These are phyloP conservation scores for Cryptococcus depauperatus DNA, from an alignment of 1,284 basidiomycete genomes.

Conservation along the genomic window DNA sequence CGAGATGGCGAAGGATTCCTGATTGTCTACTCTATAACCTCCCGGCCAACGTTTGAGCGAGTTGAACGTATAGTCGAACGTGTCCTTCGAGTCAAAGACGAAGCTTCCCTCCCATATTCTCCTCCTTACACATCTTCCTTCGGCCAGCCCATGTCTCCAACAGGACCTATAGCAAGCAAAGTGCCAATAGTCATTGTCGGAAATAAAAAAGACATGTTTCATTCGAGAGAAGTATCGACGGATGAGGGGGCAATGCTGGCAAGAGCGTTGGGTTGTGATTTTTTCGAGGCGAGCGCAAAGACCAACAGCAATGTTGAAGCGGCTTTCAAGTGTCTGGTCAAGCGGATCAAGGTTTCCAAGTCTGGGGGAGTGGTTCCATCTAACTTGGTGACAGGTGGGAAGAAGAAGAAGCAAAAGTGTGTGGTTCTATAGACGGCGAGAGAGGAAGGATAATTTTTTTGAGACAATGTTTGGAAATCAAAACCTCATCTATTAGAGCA, in stretches of 20 bases:
- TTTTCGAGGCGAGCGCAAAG: constrained; percentile 94
- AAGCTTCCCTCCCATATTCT: constrained; percentile 27
- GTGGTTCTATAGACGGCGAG: constrained; percentile 34
- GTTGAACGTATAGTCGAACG: constrained; percentile 91
- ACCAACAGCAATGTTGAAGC: constrained; percentile 90
- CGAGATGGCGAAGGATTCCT: constrained; percentile 99
- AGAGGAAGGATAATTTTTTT: too few species aligned
- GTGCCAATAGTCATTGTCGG: constrained; percentile 67
- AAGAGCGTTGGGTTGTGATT: constrained; percentile 80
- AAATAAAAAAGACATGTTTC: constrained; percentile 73
- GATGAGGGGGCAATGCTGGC: constrained; percentile 84
- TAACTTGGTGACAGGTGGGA: constrained; percentile 5
- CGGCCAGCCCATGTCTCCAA: constrained; percentile 2
- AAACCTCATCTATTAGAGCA: too few species aligned
- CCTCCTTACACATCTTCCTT: constrained; percentile 3
- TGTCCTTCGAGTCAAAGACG: constrained; percentile 81
- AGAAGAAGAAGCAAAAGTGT: constrained; percentile 43
- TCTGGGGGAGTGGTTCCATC: constrained; percentile 9
- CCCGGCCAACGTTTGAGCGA: constrained; percentile 86
- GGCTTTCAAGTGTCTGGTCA: constrained; percentile 83
- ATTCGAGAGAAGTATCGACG: constrained; percentile 74
- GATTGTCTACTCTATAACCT: constrained; percentile 96
- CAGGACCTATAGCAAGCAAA: not conserved
- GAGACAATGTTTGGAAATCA: too few species aligned
- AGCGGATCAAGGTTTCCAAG: constrained; percentile 56